Evolutionary conservation across 352 stramenopile genomes (phyloP), one percentile per base, ranked within the genome.

Genomic region (Phytophthora megakarya): DNA sequence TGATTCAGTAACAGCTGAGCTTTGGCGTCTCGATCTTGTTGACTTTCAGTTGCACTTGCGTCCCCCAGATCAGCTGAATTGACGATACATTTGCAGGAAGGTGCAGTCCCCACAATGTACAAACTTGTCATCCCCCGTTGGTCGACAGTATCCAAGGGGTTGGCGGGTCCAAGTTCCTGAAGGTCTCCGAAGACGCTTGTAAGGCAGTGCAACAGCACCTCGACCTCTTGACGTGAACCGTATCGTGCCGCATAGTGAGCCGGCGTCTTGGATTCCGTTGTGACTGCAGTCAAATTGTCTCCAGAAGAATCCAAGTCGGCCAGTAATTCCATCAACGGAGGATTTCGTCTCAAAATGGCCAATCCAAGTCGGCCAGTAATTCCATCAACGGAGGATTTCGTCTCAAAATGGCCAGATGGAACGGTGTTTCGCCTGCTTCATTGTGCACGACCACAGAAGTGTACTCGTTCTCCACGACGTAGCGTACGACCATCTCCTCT

Each of bases 401-500:
- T 32, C 9, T 32, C 5, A 40, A 18, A 18, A 71, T 61, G 33
- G 55, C 63, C n/a, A 48, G 55, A 16, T 71, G 63, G 40, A 71
- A 8, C 15, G 55, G 54, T 6, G 63, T 58, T 23, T 71, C 63
- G 0, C 55, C 55, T 3, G 26, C 26, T 6, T 5, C 28, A 23
- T 71, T 64, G 10, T 21, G 23, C 16, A 42, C 44, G 16, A 10
- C 40, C 4, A 62, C 57, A 11, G 26, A 42, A 1, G 38, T 40
- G 28, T 72, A 72, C 28, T 50, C 23, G 19, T 60, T 62, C 5
- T 72, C 56, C n/a, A 72, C 44, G 13, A 72, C 22, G 28, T 60
- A 67, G 2, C 35, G 43, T 16, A 62, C 38, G n/a, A 67, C 39
- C 4, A 19, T 46, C 13, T 58, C 49, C 16, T 13, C 30, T n/a